phyloP scores from a whole-genome alignment of 305 asterid species.

The Fraxinus floribunda region DNA sequence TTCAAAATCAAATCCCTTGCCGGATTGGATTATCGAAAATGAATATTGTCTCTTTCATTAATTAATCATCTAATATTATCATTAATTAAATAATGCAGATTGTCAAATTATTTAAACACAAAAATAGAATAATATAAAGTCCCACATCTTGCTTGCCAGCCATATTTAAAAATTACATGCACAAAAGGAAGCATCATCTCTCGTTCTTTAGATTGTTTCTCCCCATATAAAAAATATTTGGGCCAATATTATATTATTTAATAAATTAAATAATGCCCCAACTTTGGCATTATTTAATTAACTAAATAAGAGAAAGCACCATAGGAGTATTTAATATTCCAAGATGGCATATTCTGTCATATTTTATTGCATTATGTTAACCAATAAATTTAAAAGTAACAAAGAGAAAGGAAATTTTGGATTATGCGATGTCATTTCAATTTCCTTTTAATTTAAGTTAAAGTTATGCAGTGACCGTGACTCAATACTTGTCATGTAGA shows the following conservation, averaged over 20 bases:
- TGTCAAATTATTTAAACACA: slow-evolving; percentile 20
- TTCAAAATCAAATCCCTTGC: not conserved
- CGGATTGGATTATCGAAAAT: not conserved
- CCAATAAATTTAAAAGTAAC: not conserved
- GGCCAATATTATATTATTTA: slow-evolving; percentile 5
- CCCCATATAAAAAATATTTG: not conserved
- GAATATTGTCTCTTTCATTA: slow-evolving; percentile 9
- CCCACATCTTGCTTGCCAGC: slow-evolving; percentile 55
- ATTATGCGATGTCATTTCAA: not conserved
- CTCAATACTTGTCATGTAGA: not conserved
- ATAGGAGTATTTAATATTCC: slow-evolving; percentile 23
- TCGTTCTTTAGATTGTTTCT: slow-evolving; percentile 35
- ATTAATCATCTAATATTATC: slow-evolving; percentile 5
- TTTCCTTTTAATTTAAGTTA: slow-evolving; percentile 12
- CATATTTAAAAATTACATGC: slow-evolving; percentile 41
- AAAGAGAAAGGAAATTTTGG: not conserved
- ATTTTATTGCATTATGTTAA: slow-evolving; percentile 23
- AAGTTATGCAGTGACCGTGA: slow-evolving; percentile 2
- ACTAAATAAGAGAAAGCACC: slow-evolving; percentile 28
- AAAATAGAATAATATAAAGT: slow-evolving; percentile 21
- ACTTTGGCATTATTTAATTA: slow-evolving; percentile 34
- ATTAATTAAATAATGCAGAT: slow-evolving; percentile 21
- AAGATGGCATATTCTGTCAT: slow-evolving; percentile 42
- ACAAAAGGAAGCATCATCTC: slow-evolving; percentile 42
- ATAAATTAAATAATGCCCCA: slow-evolving; percentile 24